Evolutionary conservation across 768 basidiomycete genomes (phyloP).

Genomic region (Wakefieldia striispora): DNA sequence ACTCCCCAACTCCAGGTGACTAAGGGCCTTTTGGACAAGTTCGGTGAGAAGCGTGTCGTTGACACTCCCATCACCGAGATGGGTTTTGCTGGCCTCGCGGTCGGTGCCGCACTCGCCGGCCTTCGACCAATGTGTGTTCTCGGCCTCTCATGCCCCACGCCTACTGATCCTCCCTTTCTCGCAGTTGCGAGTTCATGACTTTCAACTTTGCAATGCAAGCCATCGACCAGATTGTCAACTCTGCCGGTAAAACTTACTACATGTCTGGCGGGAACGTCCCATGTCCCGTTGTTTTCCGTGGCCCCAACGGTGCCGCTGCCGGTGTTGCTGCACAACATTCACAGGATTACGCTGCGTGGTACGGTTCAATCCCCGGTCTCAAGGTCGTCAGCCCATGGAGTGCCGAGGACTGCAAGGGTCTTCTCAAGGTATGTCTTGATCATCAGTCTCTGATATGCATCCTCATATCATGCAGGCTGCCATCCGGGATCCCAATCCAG

Average conservation of each 20-base stretch:
- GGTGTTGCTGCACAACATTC: conserved; percentile 98
- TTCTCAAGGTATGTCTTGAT: conserved; percentile 72
- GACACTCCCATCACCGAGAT: conserved; percentile 98
- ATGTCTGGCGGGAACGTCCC: conserved; percentile 99
- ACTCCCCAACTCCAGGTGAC: conserved; percentile 63
- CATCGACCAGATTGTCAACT: conserved; percentile 99
- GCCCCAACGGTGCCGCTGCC: conserved; percentile 96
- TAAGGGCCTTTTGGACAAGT: conserved; percentile 98
- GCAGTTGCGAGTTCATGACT: conserved; percentile 99
- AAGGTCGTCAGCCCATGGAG: conserved; percentile 98
- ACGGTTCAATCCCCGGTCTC: conserved; percentile 87
- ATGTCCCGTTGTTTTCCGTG: conserved; percentile 99
- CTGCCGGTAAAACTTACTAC: conserved; percentile 99
- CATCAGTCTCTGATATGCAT: neutral
- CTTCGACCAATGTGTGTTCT: conserved; percentile 80
- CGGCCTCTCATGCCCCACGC: neutral
- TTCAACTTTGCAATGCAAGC: conserved; percentile 99
- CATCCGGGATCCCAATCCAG: conserved; percentile 97
- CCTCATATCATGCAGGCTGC: conserved; percentile 57
- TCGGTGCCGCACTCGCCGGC: conserved; percentile 92
- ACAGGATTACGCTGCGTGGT: conserved; percentile 97
- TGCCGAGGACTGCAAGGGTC: conserved; percentile 98
- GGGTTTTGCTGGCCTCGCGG: conserved; percentile 97
- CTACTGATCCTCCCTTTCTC: conserved; percentile 9
- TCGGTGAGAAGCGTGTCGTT: conserved; percentile 96